A percentile compares a stretch with the other conserved stretches of the same genome.
phyloP scores from a whole-genome alignment of 306 rosid species.

The Quercus agrifolia region DNA sequence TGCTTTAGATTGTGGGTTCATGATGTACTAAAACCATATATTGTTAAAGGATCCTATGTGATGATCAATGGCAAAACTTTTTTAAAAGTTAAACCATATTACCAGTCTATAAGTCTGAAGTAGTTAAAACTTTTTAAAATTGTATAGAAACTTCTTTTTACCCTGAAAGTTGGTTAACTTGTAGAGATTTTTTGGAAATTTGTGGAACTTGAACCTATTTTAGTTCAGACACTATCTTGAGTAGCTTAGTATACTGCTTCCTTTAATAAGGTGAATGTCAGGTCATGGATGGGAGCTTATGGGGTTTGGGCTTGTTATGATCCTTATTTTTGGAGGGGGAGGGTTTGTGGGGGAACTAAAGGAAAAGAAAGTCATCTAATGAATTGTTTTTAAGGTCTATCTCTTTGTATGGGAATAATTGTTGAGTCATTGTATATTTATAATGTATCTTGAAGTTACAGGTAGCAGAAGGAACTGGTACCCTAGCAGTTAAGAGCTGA shows the following conservation, averaged over 20 bases:
- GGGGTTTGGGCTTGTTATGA: background rate
- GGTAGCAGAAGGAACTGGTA: background rate
- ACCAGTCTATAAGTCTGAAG: background rate
- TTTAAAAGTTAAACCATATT: background rate
- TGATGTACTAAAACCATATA: background rate
- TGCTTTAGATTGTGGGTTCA: background rate
- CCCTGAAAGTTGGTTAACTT: background rate
- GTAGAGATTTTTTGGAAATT: background rate
- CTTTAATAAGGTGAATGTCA: background rate
- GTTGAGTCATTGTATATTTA: background rate
- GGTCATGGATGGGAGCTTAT: background rate
- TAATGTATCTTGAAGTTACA: background rate
- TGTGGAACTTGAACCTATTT: slow-evolving; percentile 1
- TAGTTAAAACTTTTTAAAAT: background rate
- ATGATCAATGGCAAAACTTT: background rate
- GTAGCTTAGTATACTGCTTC: background rate
- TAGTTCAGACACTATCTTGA: background rate
- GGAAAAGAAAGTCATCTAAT: background rate
- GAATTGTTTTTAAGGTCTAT: background rate
- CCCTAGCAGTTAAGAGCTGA: background rate
- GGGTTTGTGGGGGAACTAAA: background rate
- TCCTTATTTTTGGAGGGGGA: background rate
- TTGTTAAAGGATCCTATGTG: background rate
- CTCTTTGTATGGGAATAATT: background rate
- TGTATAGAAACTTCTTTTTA: background rate